Evolutionary conservation across 2,329 filamentous ascomycete genomes (phyloP).

Genomic region (Verticillium alfalfae): DNA sequence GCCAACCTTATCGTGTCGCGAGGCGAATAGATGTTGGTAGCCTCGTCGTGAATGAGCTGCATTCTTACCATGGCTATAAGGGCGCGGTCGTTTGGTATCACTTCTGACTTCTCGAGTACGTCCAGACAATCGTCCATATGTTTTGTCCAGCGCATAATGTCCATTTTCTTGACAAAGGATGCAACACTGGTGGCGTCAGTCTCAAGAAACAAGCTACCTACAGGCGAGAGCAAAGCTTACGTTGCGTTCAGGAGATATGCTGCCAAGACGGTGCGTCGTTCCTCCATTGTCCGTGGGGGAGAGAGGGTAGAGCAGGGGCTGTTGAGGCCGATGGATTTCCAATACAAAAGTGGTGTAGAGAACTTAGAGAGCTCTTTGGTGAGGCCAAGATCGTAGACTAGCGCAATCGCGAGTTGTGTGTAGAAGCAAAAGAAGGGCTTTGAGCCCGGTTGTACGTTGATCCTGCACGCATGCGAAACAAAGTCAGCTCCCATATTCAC

Average conservation of each 20-base stretch:
- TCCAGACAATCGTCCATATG: slow-evolving; percentile 50
- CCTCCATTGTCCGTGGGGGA: slow-evolving; percentile 12
- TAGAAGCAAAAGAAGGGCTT: slow-evolving; percentile 40
- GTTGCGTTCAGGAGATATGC: slow-evolving; percentile 7
- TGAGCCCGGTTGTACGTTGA: slow-evolving; percentile 13
- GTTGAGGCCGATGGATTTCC: slow-evolving; percentile 2
- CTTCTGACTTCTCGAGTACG: slow-evolving; percentile 31
- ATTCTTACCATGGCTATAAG: slow-evolving; percentile 35
- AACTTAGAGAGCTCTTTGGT: slow-evolving; percentile 4
- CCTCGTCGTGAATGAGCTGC: slow-evolving; percentile 21
- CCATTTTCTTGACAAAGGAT: slow-evolving; percentile 26
- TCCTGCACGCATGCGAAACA: not conserved
- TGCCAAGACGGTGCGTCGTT: slow-evolving; percentile 13
- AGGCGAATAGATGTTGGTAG: slow-evolving; percentile 15
- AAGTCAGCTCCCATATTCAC: not conserved
- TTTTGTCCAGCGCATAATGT: slow-evolving; percentile 45
- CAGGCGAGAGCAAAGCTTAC: not conserved
- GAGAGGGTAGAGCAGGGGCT: not conserved
- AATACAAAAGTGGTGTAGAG: slow-evolving; percentile 8
- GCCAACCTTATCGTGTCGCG: slow-evolving; percentile 1
- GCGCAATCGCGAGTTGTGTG: slow-evolving; percentile 32
- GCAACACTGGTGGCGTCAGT: not conserved
- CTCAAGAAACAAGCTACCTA: not conserved
- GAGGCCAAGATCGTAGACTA: slow-evolving; percentile 41
- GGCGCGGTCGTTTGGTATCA: slow-evolving; percentile 38